Evolutionary conservation across 441 rosid genomes (phyloP).

Genomic region (Francoa sonchifolia): DNA sequence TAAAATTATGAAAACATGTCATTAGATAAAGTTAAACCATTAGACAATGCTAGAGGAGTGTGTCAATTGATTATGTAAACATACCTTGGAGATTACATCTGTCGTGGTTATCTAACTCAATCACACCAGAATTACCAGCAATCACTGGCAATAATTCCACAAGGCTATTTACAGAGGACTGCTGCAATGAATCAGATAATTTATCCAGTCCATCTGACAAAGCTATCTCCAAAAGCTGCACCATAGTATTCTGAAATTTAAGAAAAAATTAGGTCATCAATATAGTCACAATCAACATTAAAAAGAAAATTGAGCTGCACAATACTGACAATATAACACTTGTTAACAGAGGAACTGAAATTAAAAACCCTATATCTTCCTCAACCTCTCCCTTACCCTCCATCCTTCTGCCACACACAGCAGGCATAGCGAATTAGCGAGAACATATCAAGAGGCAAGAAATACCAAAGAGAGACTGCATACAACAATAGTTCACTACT

Average conservation of each 20-base stretch:
- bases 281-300: slow-evolving; percentile 5
- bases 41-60: slow-evolving; percentile 7
- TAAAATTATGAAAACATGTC: not conserved
- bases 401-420: no score
- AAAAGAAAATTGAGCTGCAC: slow-evolving; percentile 7
- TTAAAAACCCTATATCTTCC: no score
- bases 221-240: slow-evolving; percentile 68
- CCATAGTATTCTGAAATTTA: slow-evolving; percentile 42
- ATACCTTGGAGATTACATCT: slow-evolving; percentile 77
- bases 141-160: slow-evolving; percentile 39
- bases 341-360: not conserved
- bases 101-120: slow-evolving; percentile 38
- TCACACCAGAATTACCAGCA: slow-evolving; percentile 28
- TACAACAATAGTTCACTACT: no score
- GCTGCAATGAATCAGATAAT: slow-evolving; percentile 29
- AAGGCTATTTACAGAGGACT: slow-evolving; percentile 44
- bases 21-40: slow-evolving; percentile 6
- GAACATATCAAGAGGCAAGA: no score
- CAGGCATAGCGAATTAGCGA: no score
- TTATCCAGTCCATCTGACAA: slow-evolving; percentile 55
- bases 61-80: slow-evolving; percentile 7
- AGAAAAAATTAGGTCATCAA: slow-evolving; percentile 16
- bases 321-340: not conserved
- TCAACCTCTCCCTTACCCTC: no score
- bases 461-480: no score